Evolutionary conservation across 306 rosid species (phyloP).

Genomic region (Pterocarpus santalinus): DNA sequence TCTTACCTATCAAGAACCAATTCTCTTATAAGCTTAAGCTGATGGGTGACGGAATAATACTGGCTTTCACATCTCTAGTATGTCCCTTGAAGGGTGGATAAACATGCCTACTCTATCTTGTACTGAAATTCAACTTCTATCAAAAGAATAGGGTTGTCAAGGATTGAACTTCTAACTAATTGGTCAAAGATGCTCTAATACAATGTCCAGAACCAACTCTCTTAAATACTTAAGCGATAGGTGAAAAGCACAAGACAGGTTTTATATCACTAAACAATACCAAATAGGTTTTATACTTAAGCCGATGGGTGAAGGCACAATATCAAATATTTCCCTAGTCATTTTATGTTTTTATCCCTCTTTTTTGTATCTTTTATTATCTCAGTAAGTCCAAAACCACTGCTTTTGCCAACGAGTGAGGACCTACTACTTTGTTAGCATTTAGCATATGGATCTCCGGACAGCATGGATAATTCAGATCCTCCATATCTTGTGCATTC

Average conservation of each 20-base stretch:
- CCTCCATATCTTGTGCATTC: not conserved
- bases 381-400: not conserved
- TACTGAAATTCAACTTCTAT: not conserved
- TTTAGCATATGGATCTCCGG: not conserved
- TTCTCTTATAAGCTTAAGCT: no score
- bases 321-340: not conserved
- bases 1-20: not conserved
- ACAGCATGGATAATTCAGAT: not conserved
- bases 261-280: constrained; percentile 3
- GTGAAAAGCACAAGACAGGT: not conserved
- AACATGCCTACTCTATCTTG: not conserved
- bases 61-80: no score
- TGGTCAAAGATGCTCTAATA: not conserved
- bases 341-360: not conserved
- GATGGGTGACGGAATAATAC: no score
- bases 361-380: not conserved
- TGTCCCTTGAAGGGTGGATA: not conserved
- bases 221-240: not conserved
- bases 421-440: not conserved
- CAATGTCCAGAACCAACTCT: no score
- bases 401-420: not conserved
- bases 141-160: not conserved
- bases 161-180: not conserved
- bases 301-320: no score
- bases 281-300: not conserved